Evolutionary conservation across 2,329 filamentous ascomycete genomes (phyloP).

Genomic region (Aspergillus cejpii): DNA sequence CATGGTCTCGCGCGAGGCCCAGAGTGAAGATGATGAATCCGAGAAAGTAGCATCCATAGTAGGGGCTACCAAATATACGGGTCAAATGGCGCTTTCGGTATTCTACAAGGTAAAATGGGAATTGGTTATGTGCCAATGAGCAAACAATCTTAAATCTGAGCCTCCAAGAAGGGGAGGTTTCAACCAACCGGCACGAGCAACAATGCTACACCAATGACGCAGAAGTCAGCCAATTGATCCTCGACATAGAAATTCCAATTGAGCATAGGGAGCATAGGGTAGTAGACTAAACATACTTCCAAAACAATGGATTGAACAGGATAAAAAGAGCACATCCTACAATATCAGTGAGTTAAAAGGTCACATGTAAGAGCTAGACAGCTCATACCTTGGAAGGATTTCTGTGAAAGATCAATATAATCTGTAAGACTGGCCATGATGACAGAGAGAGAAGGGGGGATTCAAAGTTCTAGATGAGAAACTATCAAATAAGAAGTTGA

Average conservation of each 20-base stretch:
- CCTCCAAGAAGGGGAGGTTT: constrained; percentile 13
- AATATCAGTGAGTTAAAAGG: neutral
- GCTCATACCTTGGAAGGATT: neutral
- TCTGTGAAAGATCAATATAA: neutral
- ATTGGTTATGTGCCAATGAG: constrained; percentile 4
- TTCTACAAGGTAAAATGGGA: constrained; percentile 50
- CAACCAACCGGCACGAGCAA: constrained; percentile 67
- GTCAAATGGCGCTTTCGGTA: constrained; percentile 88
- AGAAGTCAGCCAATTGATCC: constrained; percentile 11
- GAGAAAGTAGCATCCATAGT: constrained; percentile 80
- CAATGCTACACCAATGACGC: constrained; percentile 53
- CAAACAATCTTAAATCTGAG: constrained; percentile 1
- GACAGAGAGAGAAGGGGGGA: neutral
- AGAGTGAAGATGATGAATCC: constrained; percentile 85
- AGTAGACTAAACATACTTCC: neutral
- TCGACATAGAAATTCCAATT: neutral
- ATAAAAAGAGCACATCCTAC: neutral
- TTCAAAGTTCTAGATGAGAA: neutral
- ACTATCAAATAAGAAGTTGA: too few relatives aligned
- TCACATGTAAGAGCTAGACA: neutral
- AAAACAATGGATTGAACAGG: neutral
- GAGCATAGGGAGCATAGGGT: neutral
- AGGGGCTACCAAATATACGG: constrained; percentile 72
- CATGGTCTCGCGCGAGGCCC: constrained; percentile 77
- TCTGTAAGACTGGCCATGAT: neutral